Evolutionary conservation across 495 filamentous ascomycete genomes (phyloP).

Genomic region (Tuber indicum): DNA sequence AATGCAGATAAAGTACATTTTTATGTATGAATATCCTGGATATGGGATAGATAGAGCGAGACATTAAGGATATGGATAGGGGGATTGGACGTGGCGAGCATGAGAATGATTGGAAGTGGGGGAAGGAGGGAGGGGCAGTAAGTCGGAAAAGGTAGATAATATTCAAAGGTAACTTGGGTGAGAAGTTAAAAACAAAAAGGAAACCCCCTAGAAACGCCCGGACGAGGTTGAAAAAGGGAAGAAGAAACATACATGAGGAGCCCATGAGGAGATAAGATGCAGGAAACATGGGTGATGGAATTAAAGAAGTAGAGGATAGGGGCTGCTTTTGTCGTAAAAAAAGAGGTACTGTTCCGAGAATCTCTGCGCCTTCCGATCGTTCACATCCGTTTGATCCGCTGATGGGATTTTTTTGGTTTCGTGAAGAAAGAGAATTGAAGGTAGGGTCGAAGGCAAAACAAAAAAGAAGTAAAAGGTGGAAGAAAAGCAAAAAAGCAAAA

Average conservation of each 20-base stretch:
- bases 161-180: background rate
- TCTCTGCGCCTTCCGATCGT: background rate
- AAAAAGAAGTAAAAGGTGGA: conserved; percentile 15
- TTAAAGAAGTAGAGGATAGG: background rate
- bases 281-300: background rate
- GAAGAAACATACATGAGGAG: background rate
- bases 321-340: background rate
- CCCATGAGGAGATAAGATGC: background rate
- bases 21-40: background rate
- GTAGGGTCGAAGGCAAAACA: conserved; percentile 25
- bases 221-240: background rate
- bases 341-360: background rate
- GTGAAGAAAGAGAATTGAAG: conserved; percentile 25
- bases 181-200: background rate
- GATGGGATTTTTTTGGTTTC: background rate
- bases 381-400: background rate
- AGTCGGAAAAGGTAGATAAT: background rate
- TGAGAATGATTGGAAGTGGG: background rate
- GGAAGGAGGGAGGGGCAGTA: background rate
- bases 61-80: background rate
- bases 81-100: background rate
- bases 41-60: background rate
- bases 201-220: conserved; percentile 1
- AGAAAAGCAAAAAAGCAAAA: conserved; percentile 22
- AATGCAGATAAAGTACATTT: background rate